Evolutionary conservation across 1,139 yeast genomes (phyloP), one percentile per base, ranked within the genome.

Genomic region (Scheffersomyces quercinus): DNA sequence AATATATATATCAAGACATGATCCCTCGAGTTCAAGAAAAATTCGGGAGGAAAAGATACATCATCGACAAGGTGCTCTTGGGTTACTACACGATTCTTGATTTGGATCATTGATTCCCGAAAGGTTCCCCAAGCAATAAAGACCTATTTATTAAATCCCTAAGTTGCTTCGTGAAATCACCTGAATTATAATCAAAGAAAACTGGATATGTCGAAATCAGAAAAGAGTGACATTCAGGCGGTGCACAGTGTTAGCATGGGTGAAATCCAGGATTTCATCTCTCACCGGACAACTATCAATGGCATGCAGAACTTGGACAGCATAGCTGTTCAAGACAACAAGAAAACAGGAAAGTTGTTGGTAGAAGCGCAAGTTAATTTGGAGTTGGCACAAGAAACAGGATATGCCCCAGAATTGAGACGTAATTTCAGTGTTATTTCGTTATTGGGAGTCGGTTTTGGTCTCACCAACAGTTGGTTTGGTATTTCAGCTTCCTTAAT

Each of bases 381-480:
- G 49, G 58, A 55, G 39, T 50, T 65, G 41, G 70, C 67, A 3
- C 58, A 66, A 2, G 69, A 65, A 43, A 59, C 68, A 7, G 75
- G 74, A 3, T 67, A 69, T 47, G 45, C 58, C 5, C 73, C 73
- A 0, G 72, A 74, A 47, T 67, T 79, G 47, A 70, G 73, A 45
- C 72, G 81, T 54, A 74, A 71, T 43, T 81, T 80, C 50, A 70
- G 80, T 15, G 68, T 78, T 36, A 70, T 79, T 67, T 77, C 85
- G 1, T 72, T 82, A 7, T 64, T 74, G 39, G 79, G 79, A 13
- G 69, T 75, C 32, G 79, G 80, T 2, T 76, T 76, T 45, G 78
- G 80, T 5, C 62, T 77, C 45, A 76, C 81, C n/a, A 77, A 77
- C 54, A 74, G 81, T 5, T 77, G 81, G 79, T 73, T 75, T 44